Base-by-base conservation (phyloP, 129 eudicot species). In the Scalesia atractyloides region DNA sequence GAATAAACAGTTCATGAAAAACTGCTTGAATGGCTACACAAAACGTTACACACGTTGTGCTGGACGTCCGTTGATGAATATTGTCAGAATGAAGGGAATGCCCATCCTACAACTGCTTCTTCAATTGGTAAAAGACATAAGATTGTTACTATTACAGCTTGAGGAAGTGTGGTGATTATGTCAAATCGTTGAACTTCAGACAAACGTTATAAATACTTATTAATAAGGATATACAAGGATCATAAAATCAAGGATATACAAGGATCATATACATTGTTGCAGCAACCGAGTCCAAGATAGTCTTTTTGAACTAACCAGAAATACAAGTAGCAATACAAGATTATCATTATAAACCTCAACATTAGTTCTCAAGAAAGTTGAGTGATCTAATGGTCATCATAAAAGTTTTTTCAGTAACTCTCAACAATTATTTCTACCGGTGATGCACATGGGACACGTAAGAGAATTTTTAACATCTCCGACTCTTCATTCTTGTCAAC, bases 11-110 rank as follows among this genome's bases (percentile, higher is more conserved):
- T 72, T 59, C 30, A 30, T 5, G 22, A 30, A 17, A 41, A 46
- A 30, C 17, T 43, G 17, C 41, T 75, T 56, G 62, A 20, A 84
- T 89, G n/a, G n/a, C n/a, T n/a, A 41, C 78, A 50, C 78, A 24
- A 73, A 34, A n/a, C n/a, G n/a, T n/a, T n/a, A n/a, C n/a, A n/a
- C 81, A 81, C 59, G 65, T 61, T 53, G 81, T 70, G 43, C 60
- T 9, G 87, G 82, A 80, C 85, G 71, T 57, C 98, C 98, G 13
- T 69, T 87, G 50, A 85, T 93, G 86, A 93, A 89, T 69, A 80
- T 87, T 26, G 62, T 93, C 4, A 85, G 76, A 43, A 74, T 86
- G 36, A 87, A 74, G 54, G 88, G 97, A 66, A 73, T 87, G 12
- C 88, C 98, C 22, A 93, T 93, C 19, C 66, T 93, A 43, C 79